Base-by-base conservation (phyloP, 495 filamentous ascomycete genomes). In the Bacidia rubella region DNA sequence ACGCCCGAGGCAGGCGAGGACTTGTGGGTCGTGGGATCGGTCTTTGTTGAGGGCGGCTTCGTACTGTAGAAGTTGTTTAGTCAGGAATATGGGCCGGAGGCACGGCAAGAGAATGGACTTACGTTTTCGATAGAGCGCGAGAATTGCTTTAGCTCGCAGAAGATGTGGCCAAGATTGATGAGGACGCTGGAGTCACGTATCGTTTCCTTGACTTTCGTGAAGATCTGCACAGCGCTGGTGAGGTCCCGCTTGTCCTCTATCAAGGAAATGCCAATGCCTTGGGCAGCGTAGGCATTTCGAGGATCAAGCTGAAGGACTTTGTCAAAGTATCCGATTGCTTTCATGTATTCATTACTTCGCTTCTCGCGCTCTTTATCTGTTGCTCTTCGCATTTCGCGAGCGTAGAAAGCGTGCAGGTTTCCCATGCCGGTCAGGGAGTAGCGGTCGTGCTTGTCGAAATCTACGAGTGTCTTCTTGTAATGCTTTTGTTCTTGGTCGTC, bases 291-390 rank as follows among this genome's bases (percentile, higher is more conserved):
- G 1, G 93, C 92, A 56, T 97, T 97, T 66, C 82, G 86, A 1
- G 86, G 79, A 60, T 98, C 92, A 2, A 97, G 70, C 62, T 92
- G 88, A 15, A 98, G 70, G 22, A 88, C 90, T 69, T 98, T 98
- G 64, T 97, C 93, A 63, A 95, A 98, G 70, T 97, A 97, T 63
- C 96, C 93, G 11, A 97, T 89, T 1, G 92, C 90, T 53, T 85
- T 86, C 63, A 81, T 78, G 64, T 96, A 98, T 57, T 78, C 81
- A 59, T 83, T 85, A 40, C 82, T 81, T 40, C 90, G 81, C 68
- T 93, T 93, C 54, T 92, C 84, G 67, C 85, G 92, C 49, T 98
- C 90, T 52, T 76, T 69, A 15, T 97, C 92, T 2, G 85, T 85
- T 38, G 92, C 85, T 47, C 90, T 76, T 43, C 84, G 82, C 90